phyloP scores from a whole-genome alignment of 331 rosid genomes.

The Malus hybrid region DNA sequence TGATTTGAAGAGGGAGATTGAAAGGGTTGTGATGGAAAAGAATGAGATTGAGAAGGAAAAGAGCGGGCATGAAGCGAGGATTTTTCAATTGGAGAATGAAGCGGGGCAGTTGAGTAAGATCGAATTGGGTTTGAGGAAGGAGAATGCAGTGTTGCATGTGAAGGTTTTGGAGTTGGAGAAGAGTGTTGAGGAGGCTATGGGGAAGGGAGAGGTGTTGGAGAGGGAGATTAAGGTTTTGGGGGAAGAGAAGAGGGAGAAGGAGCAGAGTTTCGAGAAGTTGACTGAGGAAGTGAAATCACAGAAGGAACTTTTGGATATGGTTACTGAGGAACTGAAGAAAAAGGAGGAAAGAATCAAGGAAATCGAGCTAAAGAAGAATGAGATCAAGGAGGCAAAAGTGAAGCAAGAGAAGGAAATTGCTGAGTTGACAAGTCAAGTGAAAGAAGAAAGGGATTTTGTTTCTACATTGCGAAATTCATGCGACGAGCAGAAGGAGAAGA shows the following conservation, averaged over 20 bases:
- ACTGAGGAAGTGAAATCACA: slow-evolving; percentile 10
- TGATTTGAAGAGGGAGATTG: slow-evolving; percentile 31
- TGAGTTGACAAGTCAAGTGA: slow-evolving; percentile 25
- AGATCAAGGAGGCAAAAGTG: slow-evolving; percentile 31
- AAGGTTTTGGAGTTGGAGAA: slow-evolving; percentile 27
- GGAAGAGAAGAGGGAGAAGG: slow-evolving; percentile 38
- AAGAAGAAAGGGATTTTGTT: slow-evolving; percentile 22
- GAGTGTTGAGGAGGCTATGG: slow-evolving; percentile 13
- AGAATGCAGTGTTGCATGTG: slow-evolving; percentile 14
- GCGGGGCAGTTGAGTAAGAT: slow-evolving; percentile 13
- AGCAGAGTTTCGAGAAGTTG: slow-evolving; percentile 26
- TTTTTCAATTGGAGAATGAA: slow-evolving; percentile 30
- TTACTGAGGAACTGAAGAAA: slow-evolving; percentile 17
- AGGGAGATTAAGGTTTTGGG: slow-evolving; percentile 23
- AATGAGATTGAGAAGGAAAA: slow-evolving; percentile 21
- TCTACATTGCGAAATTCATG: slow-evolving; percentile 11
- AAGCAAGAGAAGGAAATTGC: slow-evolving; percentile 24
- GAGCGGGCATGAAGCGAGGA: slow-evolving; percentile 1
- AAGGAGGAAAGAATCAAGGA: slow-evolving; percentile 28
- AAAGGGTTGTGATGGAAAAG: slow-evolving; percentile 27
- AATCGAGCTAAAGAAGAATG: slow-evolving; percentile 11
- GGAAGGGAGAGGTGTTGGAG: slow-evolving; percentile 27
- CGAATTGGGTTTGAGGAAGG: slow-evolving; percentile 6
- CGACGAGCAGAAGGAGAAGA: slow-evolving; percentile 27
- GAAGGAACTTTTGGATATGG: slow-evolving; percentile 11